Percentiles rank a stretch among this genome's conserved stretches.
Conservation (phyloP, 2,329 filamentous ascomycete species). For the Clarireedia sp. region DNA sequence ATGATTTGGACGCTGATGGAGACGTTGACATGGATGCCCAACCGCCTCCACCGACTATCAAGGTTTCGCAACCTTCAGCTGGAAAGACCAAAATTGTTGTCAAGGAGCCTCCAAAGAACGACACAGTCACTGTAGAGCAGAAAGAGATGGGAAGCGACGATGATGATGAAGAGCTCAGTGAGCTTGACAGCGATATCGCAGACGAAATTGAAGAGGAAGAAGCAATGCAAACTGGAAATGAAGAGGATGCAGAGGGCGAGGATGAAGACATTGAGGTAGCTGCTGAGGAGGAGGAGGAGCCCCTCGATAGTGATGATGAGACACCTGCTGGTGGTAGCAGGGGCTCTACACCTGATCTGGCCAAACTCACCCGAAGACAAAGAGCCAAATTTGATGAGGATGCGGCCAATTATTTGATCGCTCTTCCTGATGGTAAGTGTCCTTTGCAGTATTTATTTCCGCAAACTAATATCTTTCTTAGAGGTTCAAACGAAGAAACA, state of each 20-base stretch:
- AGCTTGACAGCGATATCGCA: conserved; percentile 28
- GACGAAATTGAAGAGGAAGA: conserved; percentile 45
- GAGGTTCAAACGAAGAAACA: conserved; percentile 68
- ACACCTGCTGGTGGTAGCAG: conserved; percentile 42
- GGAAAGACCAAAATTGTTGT: conserved; percentile 22
- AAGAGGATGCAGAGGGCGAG: conserved; percentile 38
- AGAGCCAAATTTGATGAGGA: conserved; percentile 49
- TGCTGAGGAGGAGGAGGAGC: conserved; percentile 33
- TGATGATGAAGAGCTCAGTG: conserved; percentile 31
- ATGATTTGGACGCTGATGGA: conserved; percentile 38
- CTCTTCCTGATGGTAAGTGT: conserved; percentile 33
- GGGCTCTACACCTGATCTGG: conserved; percentile 53
- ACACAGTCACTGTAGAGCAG: conserved; percentile 24
- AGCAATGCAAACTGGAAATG: conserved; percentile 32
- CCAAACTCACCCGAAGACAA: conserved; percentile 62
- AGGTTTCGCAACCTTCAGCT: conserved; percentile 24
- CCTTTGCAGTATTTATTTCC: background rate
- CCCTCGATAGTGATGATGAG: conserved; percentile 29
- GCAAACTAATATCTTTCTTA: conserved; percentile 24
- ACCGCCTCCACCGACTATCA: conserved; percentile 26
- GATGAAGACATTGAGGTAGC: conserved; percentile 36
- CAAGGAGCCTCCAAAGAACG: conserved; percentile 19
- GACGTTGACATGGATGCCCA: conserved; percentile 30
- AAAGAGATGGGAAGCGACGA: conserved; percentile 29
- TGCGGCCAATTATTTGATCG: conserved; percentile 35